Evolutionary conservation across 805 yeast species (phyloP).

Genomic region (Wickerhamiella parazyma): DNA sequence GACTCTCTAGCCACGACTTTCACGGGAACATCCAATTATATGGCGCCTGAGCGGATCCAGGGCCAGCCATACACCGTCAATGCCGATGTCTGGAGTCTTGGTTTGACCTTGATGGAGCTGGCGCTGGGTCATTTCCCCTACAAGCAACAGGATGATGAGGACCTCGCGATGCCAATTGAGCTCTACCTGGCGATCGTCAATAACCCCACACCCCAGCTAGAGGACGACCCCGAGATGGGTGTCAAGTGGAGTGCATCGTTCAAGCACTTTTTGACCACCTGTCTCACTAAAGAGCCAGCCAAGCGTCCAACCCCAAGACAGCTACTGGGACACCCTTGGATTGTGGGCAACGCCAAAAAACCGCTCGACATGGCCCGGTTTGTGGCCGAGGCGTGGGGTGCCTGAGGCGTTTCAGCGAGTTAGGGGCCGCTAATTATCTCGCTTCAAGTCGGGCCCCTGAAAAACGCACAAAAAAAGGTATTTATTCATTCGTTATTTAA

Average conservation of each 20-base stretch:
- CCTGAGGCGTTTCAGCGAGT: conserved; percentile 15
- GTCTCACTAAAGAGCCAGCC: conserved; percentile 64
- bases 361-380: conserved; percentile 77
- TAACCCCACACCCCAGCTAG: conserved; percentile 58
- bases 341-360: conserved; percentile 57
- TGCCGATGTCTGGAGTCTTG: conserved; percentile 94
- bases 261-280: conserved; percentile 66
- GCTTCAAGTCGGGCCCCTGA: neutral
- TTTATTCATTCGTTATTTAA: neutral
- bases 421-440: too few relatives aligned
- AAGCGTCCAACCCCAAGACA: conserved; percentile 88
- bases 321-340: conserved; percentile 91
- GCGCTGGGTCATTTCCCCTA: conserved; percentile 89
- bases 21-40: conserved; percentile 93
- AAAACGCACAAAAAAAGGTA: neutral
- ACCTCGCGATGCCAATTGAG: conserved; percentile 66
- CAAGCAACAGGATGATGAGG: conserved; percentile 32
- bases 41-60: conserved; percentile 97
- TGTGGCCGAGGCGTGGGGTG: conserved; percentile 54
- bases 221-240: conserved; percentile 61
- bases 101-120: conserved; percentile 81
- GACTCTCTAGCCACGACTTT: conserved; percentile 91
- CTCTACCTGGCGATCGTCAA: conserved; percentile 67
- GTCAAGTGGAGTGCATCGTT: conserved; percentile 75
- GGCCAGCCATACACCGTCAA: conserved; percentile 93